Percentiles rank a stretch among this genome's conserved stretches.
phyloP scores from a whole-genome alignment of 768 basidiomycete genomes.

The Naganishia kalamii region DNA sequence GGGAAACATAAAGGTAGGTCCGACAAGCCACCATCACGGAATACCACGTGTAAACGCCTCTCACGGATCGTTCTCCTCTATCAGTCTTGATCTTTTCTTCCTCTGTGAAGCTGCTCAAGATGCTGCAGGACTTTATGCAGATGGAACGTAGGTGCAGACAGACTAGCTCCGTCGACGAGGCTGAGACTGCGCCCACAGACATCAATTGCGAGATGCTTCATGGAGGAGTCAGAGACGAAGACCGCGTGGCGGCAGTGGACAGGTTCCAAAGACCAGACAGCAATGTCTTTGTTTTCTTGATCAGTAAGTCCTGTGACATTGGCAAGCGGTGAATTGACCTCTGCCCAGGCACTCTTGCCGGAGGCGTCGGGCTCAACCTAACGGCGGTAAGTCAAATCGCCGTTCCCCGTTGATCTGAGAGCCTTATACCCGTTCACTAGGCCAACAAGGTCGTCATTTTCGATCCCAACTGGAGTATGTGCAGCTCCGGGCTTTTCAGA shows the following conservation, averaged over 20 bases:
- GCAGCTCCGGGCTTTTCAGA: background rate
- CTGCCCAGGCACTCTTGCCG: conserved; percentile 61
- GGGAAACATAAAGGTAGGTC: conserved; percentile 57
- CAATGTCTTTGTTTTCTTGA: conserved; percentile 70
- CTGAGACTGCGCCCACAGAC: background rate
- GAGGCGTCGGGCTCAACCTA: conserved; percentile 83
- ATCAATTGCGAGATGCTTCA: conserved; percentile 68
- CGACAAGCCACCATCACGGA: background rate
- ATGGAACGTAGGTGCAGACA: background rate
- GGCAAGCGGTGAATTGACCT: background rate
- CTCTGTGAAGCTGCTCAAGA: conserved; percentile 79
- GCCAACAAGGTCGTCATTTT: conserved; percentile 91
- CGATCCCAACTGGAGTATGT: conserved; percentile 92
- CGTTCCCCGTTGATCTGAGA: background rate
- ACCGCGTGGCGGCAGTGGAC: conserved; percentile 81
- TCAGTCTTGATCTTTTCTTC: conserved; percentile 84
- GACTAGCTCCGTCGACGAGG: background rate
- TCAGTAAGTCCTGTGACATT: conserved; percentile 50
- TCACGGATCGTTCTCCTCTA: background rate
- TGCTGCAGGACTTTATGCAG: conserved; percentile 55
- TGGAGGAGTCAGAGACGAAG: conserved; percentile 62
- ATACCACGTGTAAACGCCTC: background rate
- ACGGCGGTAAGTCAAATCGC: conserved; percentile 55
- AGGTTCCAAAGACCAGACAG: conserved; percentile 69
- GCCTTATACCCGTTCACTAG: conserved; percentile 4